phyloP scores from a whole-genome alignment of 768 basidiomycete genomes.

The Phlebiopsis flavidoalba region DNA sequence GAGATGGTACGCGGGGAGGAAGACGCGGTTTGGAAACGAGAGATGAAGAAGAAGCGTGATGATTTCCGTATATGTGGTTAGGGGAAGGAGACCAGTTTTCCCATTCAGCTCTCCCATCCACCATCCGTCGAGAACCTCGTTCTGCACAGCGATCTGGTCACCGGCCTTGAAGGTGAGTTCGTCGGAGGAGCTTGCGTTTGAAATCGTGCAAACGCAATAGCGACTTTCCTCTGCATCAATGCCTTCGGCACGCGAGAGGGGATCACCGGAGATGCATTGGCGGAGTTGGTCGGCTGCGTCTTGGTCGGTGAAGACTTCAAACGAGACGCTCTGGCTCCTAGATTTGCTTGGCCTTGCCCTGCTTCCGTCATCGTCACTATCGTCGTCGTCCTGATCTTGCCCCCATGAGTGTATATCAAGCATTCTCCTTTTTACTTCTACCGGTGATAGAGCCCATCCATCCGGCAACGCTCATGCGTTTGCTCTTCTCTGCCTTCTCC shows the following conservation, averaged over 20 bases:
- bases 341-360: conserved; percentile 11
- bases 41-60: conserved; percentile 22
- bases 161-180: conserved; percentile 75
- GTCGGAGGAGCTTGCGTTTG: conserved; percentile 56
- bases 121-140: conserved; percentile 86
- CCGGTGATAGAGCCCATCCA: conserved; percentile 61
- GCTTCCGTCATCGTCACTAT: conserved; percentile 20
- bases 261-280: conserved; percentile 18
- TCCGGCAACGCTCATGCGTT: conserved; percentile 42
- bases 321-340: conserved; percentile 4
- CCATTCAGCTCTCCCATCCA: conserved; percentile 81
- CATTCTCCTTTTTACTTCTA: conserved; percentile 46
- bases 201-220: conserved; percentile 77
- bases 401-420: conserved; percentile 43
- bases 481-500: conserved; percentile 24
- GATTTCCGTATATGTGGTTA: conserved; percentile 58
- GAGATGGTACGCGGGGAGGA: conserved; percentile 14
- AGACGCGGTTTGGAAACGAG: conserved; percentile 19
- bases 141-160: conserved; percentile 68
- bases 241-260: conserved; percentile 44
- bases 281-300: conserved; percentile 14
- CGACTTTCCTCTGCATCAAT: conserved; percentile 36
- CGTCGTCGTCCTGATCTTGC: conserved; percentile 39
- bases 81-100: conserved; percentile 76
- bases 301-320: conserved; percentile 6